phyloP scores from a whole-genome alignment of 805 yeast genomes.

The Candida alai region DNA sequence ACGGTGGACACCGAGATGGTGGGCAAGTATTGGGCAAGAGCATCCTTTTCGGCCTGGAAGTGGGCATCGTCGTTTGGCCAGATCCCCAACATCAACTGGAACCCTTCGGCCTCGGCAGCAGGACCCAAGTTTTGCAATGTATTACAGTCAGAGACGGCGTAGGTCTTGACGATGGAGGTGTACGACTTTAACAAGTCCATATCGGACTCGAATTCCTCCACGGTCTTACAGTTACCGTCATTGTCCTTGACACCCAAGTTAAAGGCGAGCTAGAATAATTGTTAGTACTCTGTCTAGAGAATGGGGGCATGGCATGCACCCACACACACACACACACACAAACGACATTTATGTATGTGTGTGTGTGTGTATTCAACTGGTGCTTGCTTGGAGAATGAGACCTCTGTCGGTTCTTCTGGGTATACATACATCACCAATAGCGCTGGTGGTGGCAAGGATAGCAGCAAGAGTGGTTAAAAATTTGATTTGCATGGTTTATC shows the following conservation, averaged over 20 bases:
- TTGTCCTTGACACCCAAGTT: conserved; percentile 81
- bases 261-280: conserved; percentile 55
- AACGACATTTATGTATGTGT: background rate
- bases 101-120: conserved; percentile 74
- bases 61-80: conserved; percentile 92
- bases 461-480: conserved; percentile 46
- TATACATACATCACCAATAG: conserved; percentile 52
- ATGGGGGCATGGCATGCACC: background rate
- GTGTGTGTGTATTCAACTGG: background rate
- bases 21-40: conserved; percentile 71
- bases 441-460: conserved; percentile 47
- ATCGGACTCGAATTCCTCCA: conserved; percentile 68
- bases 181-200: conserved; percentile 55
- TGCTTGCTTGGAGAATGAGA: background rate
- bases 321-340: background rate
- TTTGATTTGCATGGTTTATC: conserved; percentile 32
- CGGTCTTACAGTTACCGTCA: conserved; percentile 70
- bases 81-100: conserved; percentile 76
- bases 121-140: conserved; percentile 83
- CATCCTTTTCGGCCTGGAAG: conserved; percentile 68
- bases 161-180: conserved; percentile 71
- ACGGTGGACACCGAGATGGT: conserved; percentile 62
- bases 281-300: conserved; percentile 9
- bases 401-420: background rate
- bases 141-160: conserved; percentile 93